These are phyloP conservation scores for Marchantia paleacea DNA, from an alignment of 225 moss, liverwort and hornwort genomes.

Conservation along the genomic window DNA sequence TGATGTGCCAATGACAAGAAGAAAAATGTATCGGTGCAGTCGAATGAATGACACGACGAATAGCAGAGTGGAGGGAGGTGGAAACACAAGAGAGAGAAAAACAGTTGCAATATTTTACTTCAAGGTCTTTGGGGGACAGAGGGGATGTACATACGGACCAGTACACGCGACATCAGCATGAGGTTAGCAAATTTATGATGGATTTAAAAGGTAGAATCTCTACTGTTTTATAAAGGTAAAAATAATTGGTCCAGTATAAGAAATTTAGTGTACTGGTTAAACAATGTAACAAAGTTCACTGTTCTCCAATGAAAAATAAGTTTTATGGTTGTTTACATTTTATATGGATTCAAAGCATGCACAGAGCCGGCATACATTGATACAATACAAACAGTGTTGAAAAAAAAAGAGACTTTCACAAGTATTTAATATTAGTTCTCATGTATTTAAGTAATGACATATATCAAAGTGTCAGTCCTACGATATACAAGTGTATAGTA, in stretches of 20 bases:
- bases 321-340: no score
- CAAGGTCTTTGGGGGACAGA: background rate
- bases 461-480: background rate
- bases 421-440: background rate
- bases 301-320: background rate
- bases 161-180: background rate
- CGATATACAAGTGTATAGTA: no score
- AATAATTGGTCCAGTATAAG: background rate
- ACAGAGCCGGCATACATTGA: background rate
- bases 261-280: background rate
- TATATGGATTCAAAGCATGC: background rate
- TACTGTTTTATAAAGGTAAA: background rate
- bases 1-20: no score
- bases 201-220: background rate
- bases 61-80: no score
- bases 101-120: background rate
- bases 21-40: no score
- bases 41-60: no score
- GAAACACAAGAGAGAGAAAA: background rate
- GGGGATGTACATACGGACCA: background rate
- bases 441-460: background rate
- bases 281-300: background rate
- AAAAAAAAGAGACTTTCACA: background rate
- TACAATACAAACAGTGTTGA: background rate
- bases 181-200: background rate